Conservation (phyloP, 2,329 filamentous ascomycete genomes). For the Rhinocladiella mackenziei region DNA sequence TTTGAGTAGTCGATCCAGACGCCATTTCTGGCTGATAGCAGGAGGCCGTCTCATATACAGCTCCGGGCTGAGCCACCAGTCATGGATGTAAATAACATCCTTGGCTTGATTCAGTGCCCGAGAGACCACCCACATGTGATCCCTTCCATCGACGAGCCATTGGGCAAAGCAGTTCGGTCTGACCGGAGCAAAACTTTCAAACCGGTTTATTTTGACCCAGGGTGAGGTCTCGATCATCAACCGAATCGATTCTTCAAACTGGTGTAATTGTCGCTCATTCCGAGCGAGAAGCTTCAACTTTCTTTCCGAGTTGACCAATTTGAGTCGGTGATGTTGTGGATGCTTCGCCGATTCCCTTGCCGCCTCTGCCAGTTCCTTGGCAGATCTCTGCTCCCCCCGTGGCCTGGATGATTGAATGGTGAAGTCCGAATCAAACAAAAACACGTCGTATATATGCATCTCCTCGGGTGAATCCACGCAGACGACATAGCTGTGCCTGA, state of each 20-base stretch:
- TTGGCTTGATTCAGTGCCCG: conserved; percentile 94
- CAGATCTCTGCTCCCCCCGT: conserved; percentile 45
- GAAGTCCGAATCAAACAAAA: conserved; percentile 90
- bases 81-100: conserved; percentile 97
- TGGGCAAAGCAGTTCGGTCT: conserved; percentile 83
- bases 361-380: conserved; percentile 60
- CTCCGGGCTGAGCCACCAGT: conserved; percentile 98
- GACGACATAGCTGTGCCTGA: conserved; percentile 95
- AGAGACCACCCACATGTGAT: conserved; percentile 99
- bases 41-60: conserved; percentile 91
- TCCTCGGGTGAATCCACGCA: conserved; percentile 98
- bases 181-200: conserved; percentile 89
- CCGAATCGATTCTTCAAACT: conserved; percentile 89
- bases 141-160: conserved; percentile 92
- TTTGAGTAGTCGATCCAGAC: conserved; percentile 86
- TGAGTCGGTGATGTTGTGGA: conserved; percentile 76
- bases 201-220: conserved; percentile 81
- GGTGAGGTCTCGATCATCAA: conserved; percentile 78
- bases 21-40: conserved; percentile 96
- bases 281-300: conserved; percentile 87
- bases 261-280: conserved; percentile 80
- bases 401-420: conserved; percentile 59
- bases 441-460: conserved; percentile 98
- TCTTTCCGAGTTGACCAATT: conserved; percentile 84
- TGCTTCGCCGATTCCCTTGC: conserved; percentile 59